Base-by-base conservation (phyloP, 495 filamentous ascomycete species). In the Bathelium albidoporum region DNA sequence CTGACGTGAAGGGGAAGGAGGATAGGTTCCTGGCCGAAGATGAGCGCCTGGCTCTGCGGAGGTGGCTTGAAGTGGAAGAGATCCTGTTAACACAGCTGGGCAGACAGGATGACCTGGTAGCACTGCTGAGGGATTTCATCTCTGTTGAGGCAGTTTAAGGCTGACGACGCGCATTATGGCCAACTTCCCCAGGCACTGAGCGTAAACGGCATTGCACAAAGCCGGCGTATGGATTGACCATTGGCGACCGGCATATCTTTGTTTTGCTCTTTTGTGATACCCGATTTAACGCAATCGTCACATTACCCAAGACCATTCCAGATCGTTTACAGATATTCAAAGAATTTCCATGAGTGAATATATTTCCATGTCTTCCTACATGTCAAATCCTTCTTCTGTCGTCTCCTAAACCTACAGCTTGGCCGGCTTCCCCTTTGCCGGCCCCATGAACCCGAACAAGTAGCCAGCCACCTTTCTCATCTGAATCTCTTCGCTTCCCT, bases 91-190 rank as follows among this genome's bases (percentile, higher is more conserved):
- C 83, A 0, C 89, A 96, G 71, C 76, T 97, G 2, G 80, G 78
- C 64, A 80, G 90, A 61, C 76, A 94, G 68, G 94, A 99, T 78
- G 88, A 94, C 59, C 76, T 95, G 70, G 85, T 97, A 36, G 86
- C 86, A 32, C 77, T 92, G 22, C 80, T 97, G 65, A 79, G 88
- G 61, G 94, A 99, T 75, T 97, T 87, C 44, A 55, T 26, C 24
- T 24, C 49, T 20, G 24, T 55, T 29, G 49, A 55, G 24, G 22
- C 49, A 9, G 49, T 55, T 2, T 55, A 24, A 55, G 14, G 34
- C 5, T 39, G 44, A 49, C 11, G 20, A n/a, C 18, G 36, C 36
- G 9, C 36, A 10, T 41, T 9, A 41, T 16, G 18, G 14, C 20
- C 20, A 16, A 49, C 44, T 16, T 22, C 44, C 5, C 20, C 44